Evolutionary conservation across 345 rosid genomes (phyloP), one percentile per base, ranked within the genome.

Genomic region (Syzygium jambos): DNA sequence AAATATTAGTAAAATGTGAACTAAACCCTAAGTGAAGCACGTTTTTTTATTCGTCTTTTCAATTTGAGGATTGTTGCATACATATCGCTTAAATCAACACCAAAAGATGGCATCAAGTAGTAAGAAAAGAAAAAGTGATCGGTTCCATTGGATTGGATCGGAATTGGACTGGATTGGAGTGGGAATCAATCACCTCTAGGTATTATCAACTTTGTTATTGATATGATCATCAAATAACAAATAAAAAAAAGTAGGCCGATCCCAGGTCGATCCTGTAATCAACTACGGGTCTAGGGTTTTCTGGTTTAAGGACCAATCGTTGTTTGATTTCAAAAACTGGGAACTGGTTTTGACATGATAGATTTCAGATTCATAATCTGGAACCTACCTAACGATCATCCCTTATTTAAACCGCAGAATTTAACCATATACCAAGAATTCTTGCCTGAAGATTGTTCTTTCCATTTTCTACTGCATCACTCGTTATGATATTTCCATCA

Each of bases 271-370:
- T 7, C 7, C 0, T 0, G 2, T 30, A 68, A 34, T 0, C 6
- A 0, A 7, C 0, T 8, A 73, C 1, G 0, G 0, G 38, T 21
- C 4, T 1, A 9, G 2, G 49, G 2, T 38, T 21, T 6, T 38
- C 7, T 38, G 12, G 11, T 38, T 38, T 38, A 0, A 19, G 8
- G 49, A 34, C 0, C 1, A 0, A 73, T 73, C 0, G 8, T 5
- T 38, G 5, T 38, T 0, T 1, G 0, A 0, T 38, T 38, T 19
- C 22, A 30, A 34, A 34, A 68, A 21, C 11, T 38, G 11, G 14
- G 3, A 19, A 73, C 19, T 0, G 0, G 3, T 5, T 17, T 0
- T 38, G 1, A 73, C 5, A 38, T 19, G 11, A 2, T 9, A 34
- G 7, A 9, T 19, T 73, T 10, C 0, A 4, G 0, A 17, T 73